phyloP scores from a whole-genome alignment of 2,329 filamentous ascomycete species.

The Hymenoscyphus albidus region DNA sequence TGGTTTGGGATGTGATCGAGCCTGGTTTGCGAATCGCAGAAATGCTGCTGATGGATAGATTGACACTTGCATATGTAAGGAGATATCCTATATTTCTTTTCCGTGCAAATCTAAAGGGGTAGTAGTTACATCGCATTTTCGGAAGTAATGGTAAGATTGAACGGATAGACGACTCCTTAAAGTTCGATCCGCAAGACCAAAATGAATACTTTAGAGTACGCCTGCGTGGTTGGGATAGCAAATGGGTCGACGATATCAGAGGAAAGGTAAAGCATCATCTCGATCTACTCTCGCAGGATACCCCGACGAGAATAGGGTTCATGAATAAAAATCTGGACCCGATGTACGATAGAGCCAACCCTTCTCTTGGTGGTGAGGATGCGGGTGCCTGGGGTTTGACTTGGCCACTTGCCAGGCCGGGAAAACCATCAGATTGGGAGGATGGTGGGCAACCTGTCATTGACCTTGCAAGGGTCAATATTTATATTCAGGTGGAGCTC shows the following conservation, averaged over 20 bases:
- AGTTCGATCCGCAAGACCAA: too few species aligned
- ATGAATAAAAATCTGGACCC: not conserved
- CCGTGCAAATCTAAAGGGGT: not conserved
- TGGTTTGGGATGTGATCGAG: not conserved
- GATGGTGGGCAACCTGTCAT: not conserved
- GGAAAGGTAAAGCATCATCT: not conserved
- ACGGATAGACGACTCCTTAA: not conserved
- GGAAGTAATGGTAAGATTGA: not conserved
- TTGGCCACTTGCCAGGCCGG: not conserved
- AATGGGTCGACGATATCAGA: not conserved
- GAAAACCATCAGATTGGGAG: too few species aligned
- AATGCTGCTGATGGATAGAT: not conserved
- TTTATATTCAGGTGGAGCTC: not conserved
- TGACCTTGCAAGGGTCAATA: not conserved
- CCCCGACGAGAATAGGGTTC: not conserved
- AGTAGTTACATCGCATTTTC: not conserved
- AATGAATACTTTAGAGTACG: too few species aligned
- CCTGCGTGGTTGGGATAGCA: too few species aligned
- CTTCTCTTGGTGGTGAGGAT: not conserved
- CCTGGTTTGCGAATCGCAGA: not conserved
- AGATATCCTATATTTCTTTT: not conserved
- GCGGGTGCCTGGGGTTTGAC: not conserved
- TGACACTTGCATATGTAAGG: not conserved
- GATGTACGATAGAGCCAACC: not conserved
- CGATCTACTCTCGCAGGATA: not conserved